A percentile compares a stretch with the other conserved stretches of the same genome.
Conservation (phyloP, 2,329 filamentous ascomycete species). For the Beauveria rudraprayagi region DNA sequence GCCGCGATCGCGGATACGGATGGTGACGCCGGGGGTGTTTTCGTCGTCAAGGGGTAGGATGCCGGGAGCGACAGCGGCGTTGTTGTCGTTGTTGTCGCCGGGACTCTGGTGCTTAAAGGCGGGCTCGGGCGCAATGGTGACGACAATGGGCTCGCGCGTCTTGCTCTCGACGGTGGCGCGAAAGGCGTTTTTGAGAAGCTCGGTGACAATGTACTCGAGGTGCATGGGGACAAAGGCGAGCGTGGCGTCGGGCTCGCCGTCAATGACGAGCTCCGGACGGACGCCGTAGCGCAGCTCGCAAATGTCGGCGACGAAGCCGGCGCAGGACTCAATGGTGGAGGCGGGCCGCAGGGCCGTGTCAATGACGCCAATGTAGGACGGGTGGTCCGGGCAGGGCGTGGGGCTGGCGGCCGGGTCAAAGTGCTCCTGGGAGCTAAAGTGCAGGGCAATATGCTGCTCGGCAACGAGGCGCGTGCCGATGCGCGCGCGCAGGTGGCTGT, state of each 20-base stretch:
- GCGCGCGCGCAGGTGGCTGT: slow-evolving; percentile 85
- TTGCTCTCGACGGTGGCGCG: slow-evolving; percentile 81
- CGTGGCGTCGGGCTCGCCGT: slow-evolving; percentile 77
- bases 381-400: slow-evolving; percentile 42
- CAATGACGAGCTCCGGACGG: slow-evolving; percentile 69
- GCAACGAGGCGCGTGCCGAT: slow-evolving; percentile 92
- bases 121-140: slow-evolving; percentile 76
- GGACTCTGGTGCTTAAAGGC: slow-evolving; percentile 25
- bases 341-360: slow-evolving; percentile 83
- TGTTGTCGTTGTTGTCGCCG: no score
- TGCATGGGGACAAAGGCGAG: slow-evolving; percentile 95
- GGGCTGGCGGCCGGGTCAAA: slow-evolving; percentile 46
- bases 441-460: slow-evolving; percentile 92
- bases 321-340: slow-evolving; percentile 73
- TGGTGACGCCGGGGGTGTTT: slow-evolving; percentile 77
- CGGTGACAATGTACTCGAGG: slow-evolving; percentile 93
- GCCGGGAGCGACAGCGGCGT: slow-evolving; percentile 21
- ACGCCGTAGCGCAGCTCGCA: slow-evolving; percentile 95
- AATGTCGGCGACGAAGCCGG: slow-evolving; percentile 87
- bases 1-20: slow-evolving; percentile 90
- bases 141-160: slow-evolving; percentile 75
- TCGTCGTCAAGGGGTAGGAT: slow-evolving; percentile 55
- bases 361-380: slow-evolving; percentile 85
- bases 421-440: slow-evolving; percentile 64
- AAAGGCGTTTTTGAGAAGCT: slow-evolving; percentile 95